Percentiles rank a stretch among this genome's conserved stretches.
phyloP scores from a whole-genome alignment of 2,329 filamentous ascomycete genomes.

The Fonsecaea pedrosoi region DNA sequence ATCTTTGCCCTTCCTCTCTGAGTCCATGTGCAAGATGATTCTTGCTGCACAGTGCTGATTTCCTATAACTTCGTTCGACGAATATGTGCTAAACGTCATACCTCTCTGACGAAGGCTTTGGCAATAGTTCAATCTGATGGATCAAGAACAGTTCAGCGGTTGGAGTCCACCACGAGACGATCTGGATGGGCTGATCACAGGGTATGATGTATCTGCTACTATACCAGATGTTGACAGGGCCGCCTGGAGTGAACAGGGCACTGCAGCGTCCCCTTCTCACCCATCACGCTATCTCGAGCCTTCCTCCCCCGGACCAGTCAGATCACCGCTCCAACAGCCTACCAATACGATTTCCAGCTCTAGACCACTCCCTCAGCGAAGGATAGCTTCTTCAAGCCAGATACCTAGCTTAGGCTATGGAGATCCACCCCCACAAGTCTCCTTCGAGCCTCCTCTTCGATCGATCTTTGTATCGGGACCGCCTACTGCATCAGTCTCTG shows the following conservation, averaged over 20 bases:
- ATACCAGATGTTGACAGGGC: conserved; percentile 13
- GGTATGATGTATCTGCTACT: conserved; percentile 16
- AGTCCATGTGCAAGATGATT: neutral
- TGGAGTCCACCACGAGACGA: conserved; percentile 31
- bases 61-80: neutral
- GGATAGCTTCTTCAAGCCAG: conserved; percentile 34
- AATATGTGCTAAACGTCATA: neutral
- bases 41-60: neutral
- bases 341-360: conserved; percentile 20
- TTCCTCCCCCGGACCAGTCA: conserved; percentile 24
- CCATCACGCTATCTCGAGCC: conserved; percentile 29
- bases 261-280: conserved; percentile 11
- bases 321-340: conserved; percentile 29
- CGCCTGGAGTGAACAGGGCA: conserved; percentile 27
- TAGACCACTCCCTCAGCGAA: conserved; percentile 34
- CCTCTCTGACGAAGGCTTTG: neutral
- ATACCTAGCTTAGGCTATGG: conserved; percentile 22
- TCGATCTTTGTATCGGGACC: conserved; percentile 47
- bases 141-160: conserved; percentile 28
- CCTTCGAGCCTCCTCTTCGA: conserved; percentile 45
- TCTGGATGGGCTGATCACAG: conserved; percentile 26
- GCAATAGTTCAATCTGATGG: conserved; percentile 19
- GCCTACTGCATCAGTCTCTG: conserved; percentile 46
- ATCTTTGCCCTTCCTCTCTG: neutral
- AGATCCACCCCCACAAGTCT: conserved; percentile 35